Evolutionary conservation across 2,329 filamentous ascomycete genomes (phyloP).

Genomic region (Xenoacremonium recifei): DNA sequence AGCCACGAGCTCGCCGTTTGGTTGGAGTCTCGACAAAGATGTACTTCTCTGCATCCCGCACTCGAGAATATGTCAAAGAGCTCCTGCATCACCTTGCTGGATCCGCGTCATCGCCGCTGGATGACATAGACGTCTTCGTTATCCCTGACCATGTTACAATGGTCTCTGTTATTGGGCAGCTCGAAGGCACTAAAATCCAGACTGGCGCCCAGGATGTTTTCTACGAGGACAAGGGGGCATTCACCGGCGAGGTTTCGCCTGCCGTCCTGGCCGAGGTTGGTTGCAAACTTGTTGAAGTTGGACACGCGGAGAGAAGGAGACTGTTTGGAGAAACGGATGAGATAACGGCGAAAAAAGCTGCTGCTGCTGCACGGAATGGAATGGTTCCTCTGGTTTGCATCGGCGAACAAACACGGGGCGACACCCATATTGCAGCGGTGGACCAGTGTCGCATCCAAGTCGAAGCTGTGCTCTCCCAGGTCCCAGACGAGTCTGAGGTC

Average conservation of each 20-base stretch:
- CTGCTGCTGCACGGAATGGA: conserved; percentile 64
- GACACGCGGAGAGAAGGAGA: conserved; percentile 74
- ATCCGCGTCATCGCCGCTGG: conserved; percentile 37
- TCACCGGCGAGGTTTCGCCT: conserved; percentile 76
- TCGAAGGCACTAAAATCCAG: conserved; percentile 46
- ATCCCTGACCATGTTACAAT: conserved; percentile 77
- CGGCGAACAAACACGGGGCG: conserved; percentile 60
- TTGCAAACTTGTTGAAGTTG: conserved; percentile 71
- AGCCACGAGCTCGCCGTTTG: conserved; percentile 50
- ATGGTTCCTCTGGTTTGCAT: conserved; percentile 79
- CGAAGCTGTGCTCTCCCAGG: conserved; percentile 56
- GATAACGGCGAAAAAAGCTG: conserved; percentile 65
- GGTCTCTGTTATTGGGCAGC: conserved; percentile 46
- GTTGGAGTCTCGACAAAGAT: conserved; percentile 76
- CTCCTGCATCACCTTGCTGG: conserved; percentile 47
- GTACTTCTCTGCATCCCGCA: conserved; percentile 71
- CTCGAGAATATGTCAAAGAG: conserved; percentile 52
- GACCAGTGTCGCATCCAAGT: conserved; percentile 67
- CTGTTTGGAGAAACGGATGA: conserved; percentile 75
- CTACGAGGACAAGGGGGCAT: conserved; percentile 68
- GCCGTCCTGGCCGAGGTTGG: conserved; percentile 65
- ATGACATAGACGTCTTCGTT: conserved; percentile 68
- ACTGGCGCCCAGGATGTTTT: conserved; percentile 75
- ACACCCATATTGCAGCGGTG: conserved; percentile 57
- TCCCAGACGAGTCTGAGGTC: conserved; percentile 64